phyloP scores from a whole-genome alignment of 805 yeast species.

The Candida dajiaensis region DNA sequence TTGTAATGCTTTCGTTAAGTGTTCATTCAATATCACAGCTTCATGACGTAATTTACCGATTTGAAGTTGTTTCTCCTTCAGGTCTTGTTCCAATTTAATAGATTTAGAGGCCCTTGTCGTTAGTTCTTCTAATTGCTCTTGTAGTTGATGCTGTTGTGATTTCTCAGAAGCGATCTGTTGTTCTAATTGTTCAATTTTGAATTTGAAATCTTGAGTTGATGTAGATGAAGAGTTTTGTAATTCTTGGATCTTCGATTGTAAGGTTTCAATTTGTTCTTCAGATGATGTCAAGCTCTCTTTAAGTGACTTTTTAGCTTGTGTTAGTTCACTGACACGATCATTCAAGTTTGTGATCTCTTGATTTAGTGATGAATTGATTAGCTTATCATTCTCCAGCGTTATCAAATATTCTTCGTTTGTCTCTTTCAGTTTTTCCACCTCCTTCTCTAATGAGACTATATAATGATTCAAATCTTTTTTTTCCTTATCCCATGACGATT shows the following conservation, averaged over 20 bases:
- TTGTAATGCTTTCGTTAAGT: conserved; percentile 85
- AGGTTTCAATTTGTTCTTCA: conserved; percentile 1
- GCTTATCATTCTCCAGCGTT: conserved; percentile 32
- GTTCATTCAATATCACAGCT: conserved; percentile 89
- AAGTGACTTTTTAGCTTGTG: conserved; percentile 2
- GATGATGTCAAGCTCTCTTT: neutral
- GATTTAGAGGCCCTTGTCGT: conserved; percentile 18
- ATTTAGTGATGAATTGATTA: conserved; percentile 27
- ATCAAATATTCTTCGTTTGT: conserved; percentile 30
- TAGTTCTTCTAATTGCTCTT: conserved; percentile 20
- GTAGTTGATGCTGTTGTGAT: conserved; percentile 19
- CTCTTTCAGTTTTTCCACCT: conserved; percentile 33
- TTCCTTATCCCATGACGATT: conserved; percentile 11
- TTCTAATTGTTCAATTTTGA: conserved; percentile 7
- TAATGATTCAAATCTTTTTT: conserved; percentile 7
- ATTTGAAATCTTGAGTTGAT: conserved; percentile 3
- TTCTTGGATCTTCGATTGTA: neutral
- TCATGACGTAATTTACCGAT: conserved; percentile 93
- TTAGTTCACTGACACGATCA: conserved; percentile 9
- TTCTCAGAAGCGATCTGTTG: conserved; percentile 26
- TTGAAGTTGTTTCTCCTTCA: conserved; percentile 65
- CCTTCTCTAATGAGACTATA: conserved; percentile 29
- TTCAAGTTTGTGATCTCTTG: conserved; percentile 35
- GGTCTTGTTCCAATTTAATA: conserved; percentile 43
- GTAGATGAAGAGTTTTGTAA: conserved; percentile 3